Base-by-base conservation (phyloP, 768 basidiomycete genomes). In the Coprinopsis cinerea region DNA sequence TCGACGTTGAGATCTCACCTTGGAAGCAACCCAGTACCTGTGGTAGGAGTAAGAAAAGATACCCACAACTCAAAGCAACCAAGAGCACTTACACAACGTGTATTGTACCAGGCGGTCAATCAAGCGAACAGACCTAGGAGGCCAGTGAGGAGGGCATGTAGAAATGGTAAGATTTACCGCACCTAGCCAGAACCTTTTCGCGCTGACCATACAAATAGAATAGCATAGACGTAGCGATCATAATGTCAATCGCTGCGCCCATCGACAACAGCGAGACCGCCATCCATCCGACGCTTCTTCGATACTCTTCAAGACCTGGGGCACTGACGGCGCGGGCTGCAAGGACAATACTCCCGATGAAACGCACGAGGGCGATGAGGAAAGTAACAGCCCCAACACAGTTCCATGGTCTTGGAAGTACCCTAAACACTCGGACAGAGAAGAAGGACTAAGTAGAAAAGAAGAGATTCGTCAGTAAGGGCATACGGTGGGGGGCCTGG, bases 401-500 rank as follows among this genome's bases (percentile, higher is more conserved):
- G 5, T 43, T 27, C 40, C 30, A 44, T 7, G 47, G 52, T 17
- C 42, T 48, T 26, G 52, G 52, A n/a, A 53, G 52, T 23, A 42
- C 35, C 22, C 42, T 42, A n/a, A 25, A 49, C 1, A 35, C 30
- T 26, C 52, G 41, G 37, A 48, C 3, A 15, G 47, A 32, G 47
- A 53, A 53, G 52, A 53, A 53, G 17, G 28, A 22, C 52, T 53
- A 23, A 18, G 48, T 28, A 7, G 24, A 25, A 10, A 32, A 23
- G 6, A 3, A 4, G 22, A 32, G 23, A 20, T 43, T 7, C 5
- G 14, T 15, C 3, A 15, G 10, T 7, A 47, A 23, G 15, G 14
- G 27, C 14, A 23, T 2, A 18, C 4, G 35, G n/a, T 7, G 15
- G 15, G 9, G 30, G 15, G 30, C 7, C 30, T 7, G 30, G 15